Conservation (phyloP, 2,329 filamentous ascomycete species). For the Cadophora gregata region DNA sequence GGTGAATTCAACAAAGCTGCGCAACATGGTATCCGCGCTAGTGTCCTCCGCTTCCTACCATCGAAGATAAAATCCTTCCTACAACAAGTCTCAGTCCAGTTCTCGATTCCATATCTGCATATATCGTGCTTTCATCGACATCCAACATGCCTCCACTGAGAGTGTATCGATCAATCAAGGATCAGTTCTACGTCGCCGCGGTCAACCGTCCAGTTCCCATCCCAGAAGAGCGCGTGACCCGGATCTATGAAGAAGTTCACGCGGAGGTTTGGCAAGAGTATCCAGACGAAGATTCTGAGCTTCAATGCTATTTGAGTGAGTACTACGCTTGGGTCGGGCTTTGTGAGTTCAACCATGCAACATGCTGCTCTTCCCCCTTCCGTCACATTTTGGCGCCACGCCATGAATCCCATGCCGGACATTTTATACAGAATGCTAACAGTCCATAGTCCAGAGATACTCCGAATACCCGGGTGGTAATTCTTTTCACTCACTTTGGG, state of each 20-base stretch:
- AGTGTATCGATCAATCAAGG: conserved; percentile 1
- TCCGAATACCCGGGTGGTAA: neutral
- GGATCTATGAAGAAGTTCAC: neutral
- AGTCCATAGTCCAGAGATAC: neutral
- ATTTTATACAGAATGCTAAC: neutral
- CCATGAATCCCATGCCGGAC: too few species aligned
- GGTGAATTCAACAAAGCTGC: neutral
- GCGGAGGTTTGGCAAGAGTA: neutral
- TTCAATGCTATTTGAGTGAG: neutral
- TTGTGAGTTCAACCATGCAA: neutral
- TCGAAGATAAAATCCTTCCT: too few species aligned
- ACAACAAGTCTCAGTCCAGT: neutral
- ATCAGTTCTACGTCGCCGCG: neutral
- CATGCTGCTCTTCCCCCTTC: neutral
- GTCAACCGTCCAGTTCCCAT: neutral
- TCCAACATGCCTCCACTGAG: neutral
- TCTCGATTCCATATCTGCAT: neutral
- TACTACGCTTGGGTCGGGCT: neutral
- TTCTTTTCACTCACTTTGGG: neutral
- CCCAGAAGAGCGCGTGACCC: neutral
- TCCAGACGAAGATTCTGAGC: neutral
- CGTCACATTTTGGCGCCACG: too few species aligned
- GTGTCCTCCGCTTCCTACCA: too few species aligned
- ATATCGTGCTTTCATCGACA: neutral
- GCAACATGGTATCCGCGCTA: neutral